Base-by-base conservation (phyloP, 176 grass and related monocot genomes). In the Thalia dealbata region DNA sequence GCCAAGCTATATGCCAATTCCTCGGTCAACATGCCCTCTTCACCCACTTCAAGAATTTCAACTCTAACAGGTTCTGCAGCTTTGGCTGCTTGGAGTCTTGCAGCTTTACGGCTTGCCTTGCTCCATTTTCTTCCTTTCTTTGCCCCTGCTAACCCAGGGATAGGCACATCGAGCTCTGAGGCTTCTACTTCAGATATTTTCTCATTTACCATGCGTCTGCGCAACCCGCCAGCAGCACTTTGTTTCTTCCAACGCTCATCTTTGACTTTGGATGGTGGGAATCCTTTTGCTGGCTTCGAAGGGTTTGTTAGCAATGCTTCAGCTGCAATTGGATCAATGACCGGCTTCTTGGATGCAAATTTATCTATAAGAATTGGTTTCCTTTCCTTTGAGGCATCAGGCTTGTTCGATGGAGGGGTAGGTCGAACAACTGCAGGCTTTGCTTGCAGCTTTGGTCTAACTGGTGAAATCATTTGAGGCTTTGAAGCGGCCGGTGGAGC, bases 351-450 rank as follows among this genome's bases (percentile, higher is more conserved):
- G 35, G 84, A 81, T 75, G 88, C 84, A 70, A 89, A 92, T 78
- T 88, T 97, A 64, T 97, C 93, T 26, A 97, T 86, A 62, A 97
- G 81, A 67, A 97, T 92, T 38, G 93, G 93, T 64, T 90, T 97
- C 73, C 86, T 86, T 56, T 92, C 89, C 69, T 85, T 87, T 7
- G 73, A 54, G 55, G 22, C 75, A 75, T 86, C 87, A 64, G 84
- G 26, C 35, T 86, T 79, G 23, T 64, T 82, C 50, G 77, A 41
- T 27, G 76, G 51, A 25, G 60, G 78, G 64, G 87, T 60, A 72
- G 84, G 84, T 10, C 69, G 76, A 63, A 70, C 78, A 74, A 95
- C 75, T 76, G 84, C 76, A 69, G 91, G 84, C 76, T 81, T 91
- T 64, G 70, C 59, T 81, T 81, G 80, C 72, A 88, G 38, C 55